Base-by-base conservation (phyloP, 305 asterid genomes). In the Fraxinus sp. region DNA sequence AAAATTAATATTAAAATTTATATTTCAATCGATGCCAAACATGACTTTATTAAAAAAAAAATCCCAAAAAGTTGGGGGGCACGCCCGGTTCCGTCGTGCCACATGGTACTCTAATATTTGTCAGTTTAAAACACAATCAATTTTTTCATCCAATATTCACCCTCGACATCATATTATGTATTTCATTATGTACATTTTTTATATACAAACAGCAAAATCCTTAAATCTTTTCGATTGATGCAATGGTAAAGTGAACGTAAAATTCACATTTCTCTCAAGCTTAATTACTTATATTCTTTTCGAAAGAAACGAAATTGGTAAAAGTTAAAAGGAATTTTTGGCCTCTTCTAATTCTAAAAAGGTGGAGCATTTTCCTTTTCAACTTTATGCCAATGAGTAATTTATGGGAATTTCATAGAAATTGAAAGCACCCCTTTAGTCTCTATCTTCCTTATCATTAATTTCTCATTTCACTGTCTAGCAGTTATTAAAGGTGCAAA, bases 311-410 rank as follows among this genome's bases (percentile, higher is more conserved):
- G n/a, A 24, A 64, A 64, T 64, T 5, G 73, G 35, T 66, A 85
- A 78, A 57, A 24, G 83, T 39, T 1, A n/a, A n/a, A 24, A 78
- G 76, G 85, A 81, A 86, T 80, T 83, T 79, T 64, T 39, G 77
- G 83, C 78, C 62, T 86, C 77, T 77, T 77, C 75, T 77, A 59
- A 59, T n/a, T 75, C 83, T 16, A 41, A 26, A 41, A 85, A 68
- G 83, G 89, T 86, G 90, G 90, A 89, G 84, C 84, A 85, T 85
- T 80, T 72, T 85, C 28, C 43, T 76, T 86, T 30, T 7, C 36
- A 59, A 71, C 87, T 87, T 87, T 83, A 82, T 80, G 82, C 84
- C 80, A n/a, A n/a, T n/a, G n/a, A n/a, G n/a, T n/a, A n/a, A n/a
- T n/a, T 79, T 64, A 77, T 49, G 81, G 81, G 87, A 85, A 87